Conservation (phyloP, 1,284 basidiomycete species). For the Vanrija pseudolonga region DNA sequence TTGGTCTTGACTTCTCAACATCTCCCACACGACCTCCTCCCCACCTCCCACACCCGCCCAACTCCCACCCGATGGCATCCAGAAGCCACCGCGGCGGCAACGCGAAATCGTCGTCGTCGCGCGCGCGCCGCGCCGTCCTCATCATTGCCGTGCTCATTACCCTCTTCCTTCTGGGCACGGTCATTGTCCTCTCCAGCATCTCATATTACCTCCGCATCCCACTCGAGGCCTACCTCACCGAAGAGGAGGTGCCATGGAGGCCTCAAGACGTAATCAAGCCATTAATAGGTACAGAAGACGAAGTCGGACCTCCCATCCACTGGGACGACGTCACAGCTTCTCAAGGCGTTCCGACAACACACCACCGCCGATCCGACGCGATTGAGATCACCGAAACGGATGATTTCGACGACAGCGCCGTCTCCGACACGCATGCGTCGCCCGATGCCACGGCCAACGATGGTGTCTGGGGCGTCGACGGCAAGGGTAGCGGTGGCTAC, state of each 20-base stretch:
- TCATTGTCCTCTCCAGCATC: slow-evolving; percentile 84
- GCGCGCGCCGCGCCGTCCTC: slow-evolving; percentile 52
- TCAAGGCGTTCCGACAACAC: neutral
- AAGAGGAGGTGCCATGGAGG: slow-evolving; percentile 66
- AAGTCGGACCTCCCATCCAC: too few relatives aligned
- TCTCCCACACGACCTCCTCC: too few relatives aligned
- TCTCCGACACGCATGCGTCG: neutral
- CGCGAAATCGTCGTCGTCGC: neutral
- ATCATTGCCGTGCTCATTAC: slow-evolving; percentile 71
- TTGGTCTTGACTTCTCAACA: too few relatives aligned
- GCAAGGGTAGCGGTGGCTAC: slow-evolving; percentile 42
- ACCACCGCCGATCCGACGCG: slow-evolving; percentile 5
- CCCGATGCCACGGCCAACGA: slow-evolving; percentile 7
- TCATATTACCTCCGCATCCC: slow-evolving; percentile 87
- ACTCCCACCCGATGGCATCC: too few relatives aligned
- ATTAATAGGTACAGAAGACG: neutral
- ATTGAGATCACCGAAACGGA: slow-evolving; percentile 5
- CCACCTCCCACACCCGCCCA: too few relatives aligned
- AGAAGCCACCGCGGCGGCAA: too few relatives aligned
- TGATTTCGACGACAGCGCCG: neutral
- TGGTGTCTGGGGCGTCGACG: slow-evolving; percentile 40
- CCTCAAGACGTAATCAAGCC: slow-evolving; percentile 39
- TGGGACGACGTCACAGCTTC: too few relatives aligned
- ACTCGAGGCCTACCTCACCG: slow-evolving; percentile 69
- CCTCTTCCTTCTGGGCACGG: slow-evolving; percentile 82